Evolutionary conservation across 225 moss, liverwort and hornwort genomes (phyloP), one percentile per base, ranked within the genome.

Genomic region (Climacium dendroides): DNA sequence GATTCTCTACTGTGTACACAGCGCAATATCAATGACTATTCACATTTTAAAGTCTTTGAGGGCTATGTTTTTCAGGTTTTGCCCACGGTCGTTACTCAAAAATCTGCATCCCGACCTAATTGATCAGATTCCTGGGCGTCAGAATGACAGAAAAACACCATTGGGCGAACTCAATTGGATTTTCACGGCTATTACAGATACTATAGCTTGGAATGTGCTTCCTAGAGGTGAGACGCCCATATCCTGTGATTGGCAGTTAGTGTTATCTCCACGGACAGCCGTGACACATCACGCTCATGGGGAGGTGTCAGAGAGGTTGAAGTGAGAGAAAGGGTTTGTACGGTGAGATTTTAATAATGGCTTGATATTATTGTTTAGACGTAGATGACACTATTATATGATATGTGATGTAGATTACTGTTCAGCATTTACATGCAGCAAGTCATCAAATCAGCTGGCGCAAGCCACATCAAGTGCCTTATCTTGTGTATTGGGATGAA

Each of bases 121-220:
- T 78, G 98, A 98, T 85, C 94, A 93, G 84, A 97, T 98, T 92
- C 98, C 98, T 89, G 98, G 98, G 85, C 95, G 97, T 72, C 98
- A 98, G 89, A 98, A 95, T 90, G 98, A 98, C 82, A 90, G 98
- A 70, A 98, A 97, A 89, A 98, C 98, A 83, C 98, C 96, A 62
- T 90, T 98, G 59, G 98, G 98, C 80, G 97, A 98, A 87, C 88
- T 98, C 64, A 98, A 98, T 90, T 98, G 98, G 98, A 98, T 98
- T 74, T 98, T 98, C 78, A 98, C 98, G 53, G 98, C 98, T 43
- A 94, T 98, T 67, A 98, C 98, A 53, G 98, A 98, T 85, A 98
- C 98, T n/a, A 98, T 98, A 91, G 98, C 98, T 81, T 98, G 98
- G 98, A 98, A 98, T 92, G 98, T 98, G 18, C 96, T 98, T 65